Evolutionary conservation across 2,329 filamentous ascomycete species (phyloP), one percentile per base, ranked within the genome.

Genomic region (Aspergillus pseudonomiae): DNA sequence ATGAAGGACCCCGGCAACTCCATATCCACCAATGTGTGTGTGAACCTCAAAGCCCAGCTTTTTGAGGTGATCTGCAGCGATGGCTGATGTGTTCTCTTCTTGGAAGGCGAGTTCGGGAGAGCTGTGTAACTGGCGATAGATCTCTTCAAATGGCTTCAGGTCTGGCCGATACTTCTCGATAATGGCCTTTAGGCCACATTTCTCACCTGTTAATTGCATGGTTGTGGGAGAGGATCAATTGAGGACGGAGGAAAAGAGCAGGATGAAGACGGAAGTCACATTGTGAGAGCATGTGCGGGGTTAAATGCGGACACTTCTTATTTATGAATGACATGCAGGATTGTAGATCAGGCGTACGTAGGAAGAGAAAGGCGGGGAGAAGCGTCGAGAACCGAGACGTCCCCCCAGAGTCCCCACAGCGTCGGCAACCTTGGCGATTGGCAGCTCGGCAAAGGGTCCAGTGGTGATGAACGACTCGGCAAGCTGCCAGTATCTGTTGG

Each of bases 121-220:
- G 39, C 74, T 71, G 69, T 89, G 86, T 24, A 88, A 78, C 64
- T 85, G 75, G 61, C 83, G 85, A 76, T 88, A 89, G n/a, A 84
- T 70, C 1, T 73, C 74, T 74, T 88, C 81, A 67, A 84, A 86
- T 1, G 69, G 69, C 6, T 65, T 66, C 12, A 85, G 70, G 48
- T 80, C 72, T 24, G 82, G 80, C n/a, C 80, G 77, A 68, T 81
- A 68, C 34, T 71, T 58, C 30, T 74, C 65, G 21, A 81, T 64
- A 54, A 81, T 64, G 11, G 59, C 56, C 10, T 62, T 60, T 26
- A 70, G 45, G 61, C 39, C 26, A 7, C 21, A 1, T 24, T 24
- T 48, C 45, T 48, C 24, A 28, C 45, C 24, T 26, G 7, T 26
- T 26, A 28, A 11, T 26, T 48, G 45, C 45, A 48, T 48, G 21